phyloP scores from a whole-genome alignment of 2,329 filamentous ascomycete genomes.

The Cladosporium phlei region DNA sequence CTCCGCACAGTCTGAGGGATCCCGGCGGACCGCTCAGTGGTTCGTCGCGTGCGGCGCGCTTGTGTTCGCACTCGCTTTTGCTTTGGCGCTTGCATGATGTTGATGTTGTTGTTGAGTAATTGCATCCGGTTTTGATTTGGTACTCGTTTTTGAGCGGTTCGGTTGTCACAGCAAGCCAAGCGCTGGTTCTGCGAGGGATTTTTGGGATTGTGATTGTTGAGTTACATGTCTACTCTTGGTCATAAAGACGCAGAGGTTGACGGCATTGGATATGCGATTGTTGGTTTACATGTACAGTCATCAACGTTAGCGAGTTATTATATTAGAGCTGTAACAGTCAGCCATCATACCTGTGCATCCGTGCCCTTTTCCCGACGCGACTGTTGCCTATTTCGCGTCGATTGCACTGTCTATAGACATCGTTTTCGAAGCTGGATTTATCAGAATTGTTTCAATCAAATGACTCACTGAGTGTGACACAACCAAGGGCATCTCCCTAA shows the following conservation, averaged over 20 bases:
- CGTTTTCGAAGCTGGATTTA: no score
- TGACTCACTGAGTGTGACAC: no score
- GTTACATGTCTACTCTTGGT: background rate
- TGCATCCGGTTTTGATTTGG: background rate
- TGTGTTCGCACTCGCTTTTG: slow-evolving; percentile 2
- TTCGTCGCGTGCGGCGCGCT: background rate
- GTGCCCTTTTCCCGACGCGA: no score
- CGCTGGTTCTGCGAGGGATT: slow-evolving; percentile 12
- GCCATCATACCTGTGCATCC: no score
- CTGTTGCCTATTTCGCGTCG: no score
- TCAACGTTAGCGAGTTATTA: background rate
- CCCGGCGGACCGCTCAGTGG: background rate
- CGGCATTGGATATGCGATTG: background rate
- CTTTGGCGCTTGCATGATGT: slow-evolving; percentile 9
- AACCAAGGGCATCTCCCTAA: no score
- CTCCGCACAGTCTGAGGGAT: background rate
- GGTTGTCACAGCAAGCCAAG: slow-evolving; percentile 14
- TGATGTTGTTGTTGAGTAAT: background rate
- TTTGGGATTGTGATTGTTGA: background rate
- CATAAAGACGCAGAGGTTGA: background rate
- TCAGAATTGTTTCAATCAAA: no score
- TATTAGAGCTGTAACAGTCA: no score
- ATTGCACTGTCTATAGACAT: no score
- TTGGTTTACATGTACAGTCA: no score
- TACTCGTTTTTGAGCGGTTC: no score